Evolutionary conservation across 164 flowering plant species (phyloP), one percentile per base, ranked within the genome.

Genomic region (Magnolia officinalis): DNA sequence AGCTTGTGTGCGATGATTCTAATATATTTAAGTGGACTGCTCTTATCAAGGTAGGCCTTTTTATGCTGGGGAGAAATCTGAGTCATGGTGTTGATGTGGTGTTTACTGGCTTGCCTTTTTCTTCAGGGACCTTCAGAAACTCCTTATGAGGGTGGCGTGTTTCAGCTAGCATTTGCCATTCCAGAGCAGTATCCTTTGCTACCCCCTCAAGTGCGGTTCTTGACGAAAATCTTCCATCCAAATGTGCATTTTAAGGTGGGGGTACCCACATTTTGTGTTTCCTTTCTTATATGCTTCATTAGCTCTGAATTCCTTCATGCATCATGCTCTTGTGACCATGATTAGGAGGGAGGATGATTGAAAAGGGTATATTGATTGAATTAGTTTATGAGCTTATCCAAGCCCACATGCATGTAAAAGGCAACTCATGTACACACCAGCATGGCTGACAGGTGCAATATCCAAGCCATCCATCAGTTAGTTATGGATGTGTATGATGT

Each of bases 171-270:
- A 19, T 91, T 96, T 82, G 80, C 95, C 70, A 90, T 94, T 58
- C 99, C 99, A 18, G 98, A 92, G 83, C 99, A 92, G 82, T 96
- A 96, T 80, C 99, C 99, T 78, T 81, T 96, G 88, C 96, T 92
- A 74, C 99, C 99, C 79, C 98, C 97, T 75, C 98, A 92, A 91
- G 99, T 94, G 72, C 88, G 97, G 73, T 96, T 96, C 82, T 82
- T 94, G 78, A 96, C 98, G 49, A 96, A 96, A 83, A 96, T 94
- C 74, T 96, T 96, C 79, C 99, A 96, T 83, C 98, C 99, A 29
- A 96, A 96, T 85, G 99, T 96, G 58, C 99, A 96, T 85, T 96
- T 94, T 79, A 96, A 96, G 98, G 99, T 96, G 82, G 24, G 21
- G 31, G 21, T 70, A 21, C 18, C 19, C 55, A 18, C 74, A 63